phyloP scores from a whole-genome alignment of 2,329 filamentous ascomycete species.

The Nigrospora sphaerica region DNA sequence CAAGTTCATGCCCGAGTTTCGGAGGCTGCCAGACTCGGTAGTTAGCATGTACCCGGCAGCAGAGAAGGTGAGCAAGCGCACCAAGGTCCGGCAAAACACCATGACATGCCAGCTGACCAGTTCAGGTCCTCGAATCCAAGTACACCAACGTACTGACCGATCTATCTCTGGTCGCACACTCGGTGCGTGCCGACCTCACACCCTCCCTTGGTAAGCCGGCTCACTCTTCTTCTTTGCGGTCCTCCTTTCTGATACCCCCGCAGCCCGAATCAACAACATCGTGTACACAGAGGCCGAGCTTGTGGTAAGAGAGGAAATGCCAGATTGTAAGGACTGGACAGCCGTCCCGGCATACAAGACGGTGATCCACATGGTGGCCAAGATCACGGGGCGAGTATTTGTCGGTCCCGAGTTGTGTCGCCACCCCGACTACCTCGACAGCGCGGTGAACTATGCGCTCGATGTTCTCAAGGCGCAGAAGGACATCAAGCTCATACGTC shows the following conservation, averaged over 20 bases:
- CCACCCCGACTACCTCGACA: slow-evolving; percentile 34
- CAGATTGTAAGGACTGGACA: slow-evolving; percentile 30
- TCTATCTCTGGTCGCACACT: too few relatives aligned
- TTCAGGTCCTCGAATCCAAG: too few relatives aligned
- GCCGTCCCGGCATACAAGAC: slow-evolving; percentile 29
- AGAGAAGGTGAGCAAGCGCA: too few relatives aligned
- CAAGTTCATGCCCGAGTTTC: too few relatives aligned
- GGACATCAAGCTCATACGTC: slow-evolving; percentile 11
- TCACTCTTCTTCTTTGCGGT: neutral
- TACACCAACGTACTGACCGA: too few relatives aligned
- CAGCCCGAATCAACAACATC: slow-evolving; percentile 25
- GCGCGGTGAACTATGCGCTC: slow-evolving; percentile 40
- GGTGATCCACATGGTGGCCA: slow-evolving; percentile 38
- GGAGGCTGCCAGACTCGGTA: too few relatives aligned
- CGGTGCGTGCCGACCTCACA: slow-evolving; percentile 10
- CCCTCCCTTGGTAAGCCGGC: slow-evolving; percentile 10
- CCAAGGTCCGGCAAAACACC: too few relatives aligned
- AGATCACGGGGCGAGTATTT: slow-evolving; percentile 38
- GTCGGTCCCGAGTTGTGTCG: slow-evolving; percentile 39
- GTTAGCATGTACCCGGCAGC: too few relatives aligned
- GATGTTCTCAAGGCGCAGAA: slow-evolving; percentile 29
- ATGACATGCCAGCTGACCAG: too few relatives aligned
- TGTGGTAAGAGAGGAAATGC: slow-evolving; percentile 25
- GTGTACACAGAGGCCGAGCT: slow-evolving; percentile 30
- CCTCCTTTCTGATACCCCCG: neutral